phyloP scores from a whole-genome alignment of 2,329 filamentous ascomycete genomes.

The Exophiala sideris region DNA sequence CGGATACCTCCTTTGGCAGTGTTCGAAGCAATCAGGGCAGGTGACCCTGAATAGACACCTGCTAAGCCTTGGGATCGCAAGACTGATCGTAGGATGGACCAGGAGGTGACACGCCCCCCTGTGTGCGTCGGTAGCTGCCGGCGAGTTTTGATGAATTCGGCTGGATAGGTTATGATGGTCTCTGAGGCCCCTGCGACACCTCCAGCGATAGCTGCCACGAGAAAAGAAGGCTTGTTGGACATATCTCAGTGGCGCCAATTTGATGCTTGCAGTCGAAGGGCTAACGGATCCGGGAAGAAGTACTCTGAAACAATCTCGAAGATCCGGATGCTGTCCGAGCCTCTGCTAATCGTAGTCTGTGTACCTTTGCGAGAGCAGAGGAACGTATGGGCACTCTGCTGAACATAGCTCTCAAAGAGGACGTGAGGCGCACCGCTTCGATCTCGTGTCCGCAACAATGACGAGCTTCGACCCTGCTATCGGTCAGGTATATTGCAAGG shows the following conservation, averaged over 20 bases:
- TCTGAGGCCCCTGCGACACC: conserved; percentile 2
- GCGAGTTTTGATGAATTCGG: conserved; percentile 5
- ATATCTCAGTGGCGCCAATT: neutral
- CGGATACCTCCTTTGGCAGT: conserved; percentile 1
- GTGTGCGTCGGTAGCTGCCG: conserved; percentile 4
- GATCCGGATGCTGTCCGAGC: too few species aligned
- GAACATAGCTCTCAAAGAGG: too few species aligned
- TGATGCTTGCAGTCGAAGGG: neutral
- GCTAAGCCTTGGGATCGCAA: neutral
- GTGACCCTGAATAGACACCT: neutral
- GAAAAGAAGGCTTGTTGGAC: neutral
- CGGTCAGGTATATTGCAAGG: too few species aligned
- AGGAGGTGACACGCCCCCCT: neutral
- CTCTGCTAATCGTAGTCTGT: too few species aligned
- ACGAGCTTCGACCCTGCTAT: too few species aligned
- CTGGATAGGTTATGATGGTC: conserved; percentile 6
- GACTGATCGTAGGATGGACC: neutral
- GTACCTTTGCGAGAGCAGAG: too few species aligned
- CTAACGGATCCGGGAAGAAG: too few species aligned
- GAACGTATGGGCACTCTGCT: too few species aligned
- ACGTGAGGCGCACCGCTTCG: too few species aligned
- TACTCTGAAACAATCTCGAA: too few species aligned
- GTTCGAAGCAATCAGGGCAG: neutral
- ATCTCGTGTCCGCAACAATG: too few species aligned
- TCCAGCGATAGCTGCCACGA: neutral